phyloP scores from a whole-genome alignment of 2,329 filamentous ascomycete genomes.

The Botrytis galanthina region DNA sequence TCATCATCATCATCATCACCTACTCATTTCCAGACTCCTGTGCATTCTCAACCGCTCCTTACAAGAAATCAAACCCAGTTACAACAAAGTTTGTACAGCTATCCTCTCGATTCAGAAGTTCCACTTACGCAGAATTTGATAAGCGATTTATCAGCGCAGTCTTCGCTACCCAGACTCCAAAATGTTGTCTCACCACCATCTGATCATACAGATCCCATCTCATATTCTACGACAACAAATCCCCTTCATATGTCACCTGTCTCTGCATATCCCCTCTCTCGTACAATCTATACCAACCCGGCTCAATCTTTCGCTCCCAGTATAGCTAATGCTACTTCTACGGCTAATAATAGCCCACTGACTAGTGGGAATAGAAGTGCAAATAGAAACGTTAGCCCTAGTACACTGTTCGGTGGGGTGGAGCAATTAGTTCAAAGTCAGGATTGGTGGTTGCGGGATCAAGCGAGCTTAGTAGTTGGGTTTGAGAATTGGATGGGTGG shows the following conservation, averaged over 20 bases:
- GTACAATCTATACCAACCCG: background rate
- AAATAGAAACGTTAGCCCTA: constrained; percentile 43
- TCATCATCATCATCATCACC: constrained; percentile 30
- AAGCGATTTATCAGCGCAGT: background rate
- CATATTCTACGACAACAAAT: background rate
- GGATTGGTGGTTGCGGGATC: constrained; percentile 64
- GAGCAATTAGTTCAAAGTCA: constrained; percentile 62
- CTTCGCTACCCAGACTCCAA: background rate
- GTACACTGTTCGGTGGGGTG: constrained; percentile 56
- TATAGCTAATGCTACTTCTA: background rate
- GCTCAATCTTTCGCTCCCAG: background rate
- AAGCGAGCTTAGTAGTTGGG: constrained; percentile 57
- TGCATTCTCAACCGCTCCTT: constrained; percentile 17
- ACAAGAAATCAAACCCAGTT: constrained; percentile 29
- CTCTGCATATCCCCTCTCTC: background rate
- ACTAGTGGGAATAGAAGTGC: constrained; percentile 5
- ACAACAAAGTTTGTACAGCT: constrained; percentile 36
- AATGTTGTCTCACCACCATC: background rate
- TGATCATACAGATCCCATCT: constrained; percentile 3
- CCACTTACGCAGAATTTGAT: background rate
- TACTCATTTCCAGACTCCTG: constrained; percentile 19
- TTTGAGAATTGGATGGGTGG: constrained; percentile 58
- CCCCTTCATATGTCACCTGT: constrained; percentile 8
- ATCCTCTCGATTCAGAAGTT: constrained; percentile 18
- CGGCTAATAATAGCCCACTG: background rate